These are phyloP conservation scores for Apiotrichum laibachii DNA, from an alignment of 1,284 basidiomycete genomes.

Conservation along the genomic window DNA sequence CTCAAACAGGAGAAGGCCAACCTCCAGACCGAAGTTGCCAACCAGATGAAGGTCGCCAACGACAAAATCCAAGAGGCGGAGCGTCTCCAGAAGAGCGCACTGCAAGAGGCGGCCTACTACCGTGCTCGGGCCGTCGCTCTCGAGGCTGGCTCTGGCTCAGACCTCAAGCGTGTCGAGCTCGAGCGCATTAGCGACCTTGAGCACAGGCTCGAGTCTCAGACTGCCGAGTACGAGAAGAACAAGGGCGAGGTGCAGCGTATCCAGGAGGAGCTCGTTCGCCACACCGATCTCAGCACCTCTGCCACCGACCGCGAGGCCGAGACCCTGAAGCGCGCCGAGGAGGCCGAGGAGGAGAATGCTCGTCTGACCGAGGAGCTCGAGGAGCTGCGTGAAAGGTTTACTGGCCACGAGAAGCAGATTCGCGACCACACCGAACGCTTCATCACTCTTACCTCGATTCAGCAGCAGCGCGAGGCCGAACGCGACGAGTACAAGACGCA, in stretches of 20 bases:
- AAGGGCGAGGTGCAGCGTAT: constrained; percentile 67
- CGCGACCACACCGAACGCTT: constrained; percentile 77
- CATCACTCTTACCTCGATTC: constrained; percentile 68
- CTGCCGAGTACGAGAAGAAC: constrained; percentile 62
- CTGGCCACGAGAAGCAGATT: constrained; percentile 63
- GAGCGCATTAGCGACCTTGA: constrained; percentile 80
- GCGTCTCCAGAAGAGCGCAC: constrained; percentile 69
- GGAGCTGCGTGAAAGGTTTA: constrained; percentile 67
- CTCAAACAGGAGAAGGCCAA: constrained; percentile 64
- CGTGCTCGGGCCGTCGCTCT: constrained; percentile 87
- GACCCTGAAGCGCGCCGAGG: constrained; percentile 74
- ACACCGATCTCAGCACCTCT: constrained; percentile 65
- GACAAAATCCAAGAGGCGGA: constrained; percentile 79
- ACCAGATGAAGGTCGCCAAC: constrained; percentile 60
- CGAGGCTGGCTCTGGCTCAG: constrained; percentile 67
- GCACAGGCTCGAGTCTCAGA: constrained; percentile 65
- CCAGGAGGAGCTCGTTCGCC: constrained; percentile 61
- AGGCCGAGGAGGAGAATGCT: constrained; percentile 75
- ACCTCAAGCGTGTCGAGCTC: constrained; percentile 70
- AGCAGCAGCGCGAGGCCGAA: constrained; percentile 78
- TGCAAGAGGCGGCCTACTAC: constrained; percentile 95
- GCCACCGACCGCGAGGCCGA: constrained; percentile 79
- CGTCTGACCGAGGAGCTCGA: constrained; percentile 67
- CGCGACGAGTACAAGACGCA: constrained; percentile 64
- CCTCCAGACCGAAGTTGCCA: constrained; percentile 41